These are phyloP conservation scores for Adansonia gregorii DNA, from an alignment of 441 rosid genomes.

Conservation along the genomic window DNA sequence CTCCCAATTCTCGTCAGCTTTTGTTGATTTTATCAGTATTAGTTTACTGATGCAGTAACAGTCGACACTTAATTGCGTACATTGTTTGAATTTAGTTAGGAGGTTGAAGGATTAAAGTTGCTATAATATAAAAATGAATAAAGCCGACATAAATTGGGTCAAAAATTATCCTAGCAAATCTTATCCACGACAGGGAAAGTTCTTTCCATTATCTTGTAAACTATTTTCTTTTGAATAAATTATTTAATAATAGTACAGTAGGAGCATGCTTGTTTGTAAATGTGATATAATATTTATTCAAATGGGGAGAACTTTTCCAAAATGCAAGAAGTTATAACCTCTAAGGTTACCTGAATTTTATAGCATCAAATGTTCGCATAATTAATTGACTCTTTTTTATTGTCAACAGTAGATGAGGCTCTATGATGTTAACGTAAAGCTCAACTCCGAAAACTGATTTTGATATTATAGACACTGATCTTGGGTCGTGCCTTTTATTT, in stretches of 20 bases:
- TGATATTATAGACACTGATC: no score
- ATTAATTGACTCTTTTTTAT: background rate
- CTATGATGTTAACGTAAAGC: background rate
- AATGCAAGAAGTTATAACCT: background rate
- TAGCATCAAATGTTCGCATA: background rate
- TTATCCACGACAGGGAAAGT: background rate
- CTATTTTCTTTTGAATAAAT: no score
- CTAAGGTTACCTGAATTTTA: background rate
- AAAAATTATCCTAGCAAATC: background rate
- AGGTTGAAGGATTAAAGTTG: background rate
- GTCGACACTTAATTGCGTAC: background rate
- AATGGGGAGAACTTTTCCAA: conserved; percentile 1
- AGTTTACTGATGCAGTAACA: background rate
- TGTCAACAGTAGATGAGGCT: background rate
- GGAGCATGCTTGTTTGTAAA: background rate
- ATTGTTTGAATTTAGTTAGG: background rate
- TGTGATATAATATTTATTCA: background rate
- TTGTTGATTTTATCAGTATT: background rate
- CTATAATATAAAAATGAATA: background rate
- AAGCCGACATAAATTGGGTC: background rate
- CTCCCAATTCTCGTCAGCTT: background rate
- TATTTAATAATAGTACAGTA: background rate
- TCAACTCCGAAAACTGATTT: background rate
- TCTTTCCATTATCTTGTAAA: background rate
- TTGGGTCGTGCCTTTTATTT: no score